Evolutionary conservation across 2,329 filamentous ascomycete genomes (phyloP).

Genomic region (Cladorrhinum sp.): DNA sequence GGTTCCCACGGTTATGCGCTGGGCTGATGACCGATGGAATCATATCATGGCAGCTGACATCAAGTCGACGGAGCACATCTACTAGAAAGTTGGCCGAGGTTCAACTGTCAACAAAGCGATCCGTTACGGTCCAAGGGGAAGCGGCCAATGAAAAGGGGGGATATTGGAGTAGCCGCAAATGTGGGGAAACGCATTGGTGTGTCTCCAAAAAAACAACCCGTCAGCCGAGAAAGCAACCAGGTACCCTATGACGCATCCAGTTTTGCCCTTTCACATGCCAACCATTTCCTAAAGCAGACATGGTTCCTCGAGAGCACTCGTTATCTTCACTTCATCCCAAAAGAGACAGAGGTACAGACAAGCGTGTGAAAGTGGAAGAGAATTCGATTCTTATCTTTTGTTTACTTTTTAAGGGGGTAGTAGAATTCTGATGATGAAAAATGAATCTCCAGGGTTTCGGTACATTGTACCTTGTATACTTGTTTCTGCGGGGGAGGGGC

Average conservation of each 20-base stretch:
- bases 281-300: neutral
- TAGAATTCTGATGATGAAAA: too few relatives aligned
- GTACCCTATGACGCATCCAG: constrained; percentile 8
- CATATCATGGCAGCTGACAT: neutral
- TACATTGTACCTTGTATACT: neutral
- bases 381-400: neutral
- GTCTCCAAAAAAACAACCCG: neutral
- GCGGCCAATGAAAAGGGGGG: constrained; percentile 15
- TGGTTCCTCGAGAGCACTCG: too few relatives aligned
- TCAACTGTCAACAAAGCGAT: neutral
- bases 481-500: constrained; percentile 23
- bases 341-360: neutral
- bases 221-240: neutral
- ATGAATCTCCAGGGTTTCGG: neutral
- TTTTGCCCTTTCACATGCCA: constrained; percentile 1
- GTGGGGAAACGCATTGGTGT: constrained; percentile 2
- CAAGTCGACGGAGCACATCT: neutral
- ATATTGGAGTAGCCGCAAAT: constrained; percentile 10
- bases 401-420: neutral
- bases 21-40: neutral
- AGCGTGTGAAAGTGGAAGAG: neutral
- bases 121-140: constrained; percentile 7
- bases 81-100: constrained; percentile 20
- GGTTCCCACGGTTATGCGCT: neutral
- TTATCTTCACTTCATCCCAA: constrained; percentile 16